A percentile compares a stretch with the other conserved stretches of the same genome.
phyloP scores from a whole-genome alignment of 345 rosid genomes.

The Eucalyptus cloeziana region DNA sequence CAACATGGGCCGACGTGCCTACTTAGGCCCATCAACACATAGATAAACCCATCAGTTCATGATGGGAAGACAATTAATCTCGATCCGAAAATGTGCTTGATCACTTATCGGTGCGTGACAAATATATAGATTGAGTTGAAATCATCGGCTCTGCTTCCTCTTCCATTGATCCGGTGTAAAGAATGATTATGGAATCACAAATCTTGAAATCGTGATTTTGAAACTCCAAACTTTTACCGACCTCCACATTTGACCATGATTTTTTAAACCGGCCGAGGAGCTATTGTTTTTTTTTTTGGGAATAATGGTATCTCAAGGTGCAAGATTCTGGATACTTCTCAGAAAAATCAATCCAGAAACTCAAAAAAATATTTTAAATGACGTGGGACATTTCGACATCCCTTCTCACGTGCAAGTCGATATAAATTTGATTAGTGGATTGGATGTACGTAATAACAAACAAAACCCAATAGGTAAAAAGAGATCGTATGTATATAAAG shows the following conservation, averaged over 20 bases:
- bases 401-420: not conserved
- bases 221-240: not conserved
- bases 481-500: not conserved
- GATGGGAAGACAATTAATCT: not conserved
- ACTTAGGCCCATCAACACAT: too few relatives aligned
- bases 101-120: not conserved
- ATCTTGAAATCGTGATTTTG: not conserved
- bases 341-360: not conserved
- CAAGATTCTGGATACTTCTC: not conserved
- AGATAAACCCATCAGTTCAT: too few relatives aligned
- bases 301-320: not conserved
- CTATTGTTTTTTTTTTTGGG: not conserved
- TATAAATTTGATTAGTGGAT: not conserved
- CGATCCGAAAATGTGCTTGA: accelerated
- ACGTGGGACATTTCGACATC: not conserved
- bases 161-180: accelerated
- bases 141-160: not conserved
- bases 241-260: not conserved
- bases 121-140: not conserved
- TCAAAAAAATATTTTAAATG: not conserved
- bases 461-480: not conserved
- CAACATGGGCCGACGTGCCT: too few relatives aligned
- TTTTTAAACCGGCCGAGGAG: not conserved
- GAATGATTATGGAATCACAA: not conserved
- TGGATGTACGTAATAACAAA: accelerated